phyloP scores from a whole-genome alignment of 805 yeast genomes.

The Yarrowia sp. region DNA sequence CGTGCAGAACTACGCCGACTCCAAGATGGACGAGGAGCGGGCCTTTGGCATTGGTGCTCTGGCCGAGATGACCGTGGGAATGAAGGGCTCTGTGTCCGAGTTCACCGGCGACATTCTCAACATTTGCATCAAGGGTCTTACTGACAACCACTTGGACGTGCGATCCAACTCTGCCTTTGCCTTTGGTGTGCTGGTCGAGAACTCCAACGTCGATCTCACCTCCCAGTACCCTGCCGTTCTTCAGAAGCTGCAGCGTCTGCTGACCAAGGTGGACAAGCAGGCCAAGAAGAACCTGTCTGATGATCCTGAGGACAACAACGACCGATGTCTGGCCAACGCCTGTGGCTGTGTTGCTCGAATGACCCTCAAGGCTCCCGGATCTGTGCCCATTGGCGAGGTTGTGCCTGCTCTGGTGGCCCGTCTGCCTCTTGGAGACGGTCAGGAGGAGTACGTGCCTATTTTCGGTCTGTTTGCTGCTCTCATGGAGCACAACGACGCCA shows the following conservation, averaged over 20 bases:
- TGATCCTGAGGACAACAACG: slow-evolving; percentile 76
- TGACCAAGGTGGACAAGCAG: slow-evolving; percentile 76
- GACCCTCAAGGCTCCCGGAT: slow-evolving; percentile 63
- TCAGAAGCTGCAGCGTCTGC: slow-evolving; percentile 61
- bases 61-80: slow-evolving; percentile 81
- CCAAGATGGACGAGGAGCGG: slow-evolving; percentile 70
- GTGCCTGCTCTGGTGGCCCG: slow-evolving; percentile 70
- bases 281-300: slow-evolving; percentile 45
- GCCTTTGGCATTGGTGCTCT: slow-evolving; percentile 81
- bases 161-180: slow-evolving; percentile 96
- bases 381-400: slow-evolving; percentile 74
- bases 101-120: slow-evolving; percentile 66
- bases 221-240: slow-evolving; percentile 66
- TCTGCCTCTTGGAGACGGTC: slow-evolving; percentile 82
- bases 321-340: slow-evolving; percentile 87
- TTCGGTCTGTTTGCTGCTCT: slow-evolving; percentile 71
- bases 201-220: slow-evolving; percentile 51
- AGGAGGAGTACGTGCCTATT: slow-evolving; percentile 90
- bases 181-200: slow-evolving; percentile 69
- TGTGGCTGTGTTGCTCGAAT: slow-evolving; percentile 96
- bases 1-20: slow-evolving; percentile 53
- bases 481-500: slow-evolving; percentile 57
- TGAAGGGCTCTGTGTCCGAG: slow-evolving; percentile 60
- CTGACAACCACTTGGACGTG: slow-evolving; percentile 79
- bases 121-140: slow-evolving; percentile 63